These are phyloP conservation scores for Fusarium bulbicola DNA, from an alignment of 2,329 filamentous ascomycete species.

Conservation along the genomic window DNA sequence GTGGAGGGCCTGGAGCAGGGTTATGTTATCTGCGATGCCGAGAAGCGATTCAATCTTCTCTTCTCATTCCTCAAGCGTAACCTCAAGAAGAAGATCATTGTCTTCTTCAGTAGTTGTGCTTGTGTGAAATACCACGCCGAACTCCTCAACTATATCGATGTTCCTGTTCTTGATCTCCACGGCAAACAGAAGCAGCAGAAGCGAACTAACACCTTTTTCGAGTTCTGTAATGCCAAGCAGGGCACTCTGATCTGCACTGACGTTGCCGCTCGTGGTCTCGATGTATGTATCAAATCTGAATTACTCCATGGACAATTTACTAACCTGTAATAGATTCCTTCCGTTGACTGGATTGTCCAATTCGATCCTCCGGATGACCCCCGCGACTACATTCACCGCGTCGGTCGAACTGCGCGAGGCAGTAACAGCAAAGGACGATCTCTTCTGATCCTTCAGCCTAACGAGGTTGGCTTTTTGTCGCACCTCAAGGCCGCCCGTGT, in stretches of 20 bases:
- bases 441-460: slow-evolving; percentile 92
- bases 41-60: slow-evolving; percentile 91
- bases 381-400: slow-evolving; percentile 92
- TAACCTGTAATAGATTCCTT: slow-evolving; percentile 71
- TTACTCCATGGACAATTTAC: neutral
- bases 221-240: slow-evolving; percentile 80
- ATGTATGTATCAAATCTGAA: slow-evolving; percentile 61
- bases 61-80: slow-evolving; percentile 93
- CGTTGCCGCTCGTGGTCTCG: slow-evolving; percentile 91
- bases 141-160: slow-evolving; percentile 96
- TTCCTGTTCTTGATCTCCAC: slow-evolving; percentile 86
- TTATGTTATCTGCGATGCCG: slow-evolving; percentile 91
- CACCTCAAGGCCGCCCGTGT: slow-evolving; percentile 92
- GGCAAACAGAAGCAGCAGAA: slow-evolving; percentile 99
- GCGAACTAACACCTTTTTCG: slow-evolving; percentile 98
- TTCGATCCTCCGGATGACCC: slow-evolving; percentile 95
- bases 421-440: slow-evolving; percentile 84
- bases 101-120: slow-evolving; percentile 93
- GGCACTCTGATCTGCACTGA: slow-evolving; percentile 96
- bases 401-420: slow-evolving; percentile 92
- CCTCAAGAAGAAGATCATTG: slow-evolving; percentile 95
- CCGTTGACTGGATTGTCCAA: slow-evolving; percentile 96
- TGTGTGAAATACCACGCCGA: slow-evolving; percentile 97
- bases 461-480: slow-evolving; percentile 89
- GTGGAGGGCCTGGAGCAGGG: slow-evolving; percentile 95